Percentiles rank a stretch among this genome's conserved stretches.
Evolutionary conservation across 2,329 filamentous ascomycete genomes (phyloP).

Genomic region (Diaporthe nobilis): DNA sequence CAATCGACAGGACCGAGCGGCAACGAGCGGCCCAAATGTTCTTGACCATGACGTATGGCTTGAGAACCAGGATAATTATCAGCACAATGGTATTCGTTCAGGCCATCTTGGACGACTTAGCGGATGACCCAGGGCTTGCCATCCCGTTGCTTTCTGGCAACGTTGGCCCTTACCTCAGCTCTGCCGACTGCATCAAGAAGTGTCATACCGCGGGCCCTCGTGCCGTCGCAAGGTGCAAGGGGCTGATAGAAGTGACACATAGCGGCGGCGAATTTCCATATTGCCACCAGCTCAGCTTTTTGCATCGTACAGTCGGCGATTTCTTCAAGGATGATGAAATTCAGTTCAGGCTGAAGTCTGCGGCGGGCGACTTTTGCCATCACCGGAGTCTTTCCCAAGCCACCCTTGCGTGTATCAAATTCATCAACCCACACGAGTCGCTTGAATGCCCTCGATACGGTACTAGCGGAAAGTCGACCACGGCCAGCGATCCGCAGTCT

Average conservation of each 20-base stretch:
- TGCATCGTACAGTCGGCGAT: slow-evolving; percentile 13
- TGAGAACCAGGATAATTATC: too few species aligned
- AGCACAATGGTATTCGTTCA: background rate
- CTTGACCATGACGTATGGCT: slow-evolving; percentile 9
- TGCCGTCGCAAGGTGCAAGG: slow-evolving; percentile 19
- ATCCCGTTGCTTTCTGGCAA: background rate
- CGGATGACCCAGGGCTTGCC: background rate
- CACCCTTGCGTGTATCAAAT: background rate
- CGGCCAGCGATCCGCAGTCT: too few species aligned
- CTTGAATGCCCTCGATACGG: background rate
- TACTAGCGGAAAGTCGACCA: background rate
- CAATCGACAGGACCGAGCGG: background rate
- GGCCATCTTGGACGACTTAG: background rate
- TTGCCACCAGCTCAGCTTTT: background rate
- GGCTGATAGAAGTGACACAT: background rate
- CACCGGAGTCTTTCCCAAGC: background rate
- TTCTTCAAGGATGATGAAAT: background rate
- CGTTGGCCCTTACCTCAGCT: background rate
- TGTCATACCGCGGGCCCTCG: background rate
- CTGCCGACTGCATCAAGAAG: background rate
- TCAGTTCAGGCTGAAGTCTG: background rate
- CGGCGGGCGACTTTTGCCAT: slow-evolving; percentile 7
- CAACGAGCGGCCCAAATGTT: slow-evolving; percentile 9
- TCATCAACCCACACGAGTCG: background rate
- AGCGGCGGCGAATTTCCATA: background rate